These are phyloP conservation scores for Bassia scoparia DNA, from an alignment of 148 eudicot species.

Conservation along the genomic window DNA sequence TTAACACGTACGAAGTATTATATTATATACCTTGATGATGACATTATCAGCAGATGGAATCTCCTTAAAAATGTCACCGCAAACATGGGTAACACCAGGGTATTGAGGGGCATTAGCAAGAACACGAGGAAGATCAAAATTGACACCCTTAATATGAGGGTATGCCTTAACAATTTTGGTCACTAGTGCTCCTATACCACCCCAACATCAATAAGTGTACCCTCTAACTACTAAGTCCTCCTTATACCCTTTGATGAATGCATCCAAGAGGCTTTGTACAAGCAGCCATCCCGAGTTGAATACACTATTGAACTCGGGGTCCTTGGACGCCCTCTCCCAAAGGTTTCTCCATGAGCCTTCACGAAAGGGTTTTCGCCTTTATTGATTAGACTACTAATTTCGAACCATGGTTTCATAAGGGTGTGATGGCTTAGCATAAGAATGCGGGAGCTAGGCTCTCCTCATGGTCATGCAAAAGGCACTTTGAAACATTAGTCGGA, in stretches of 20 bases:
- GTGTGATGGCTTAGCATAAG: constrained; percentile 9
- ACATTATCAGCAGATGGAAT: constrained; percentile 37
- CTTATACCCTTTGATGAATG: constrained; percentile 23
- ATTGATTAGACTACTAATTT: constrained; percentile 24
- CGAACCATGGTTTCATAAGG: constrained; percentile 15
- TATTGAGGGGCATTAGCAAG: constrained; percentile 18
- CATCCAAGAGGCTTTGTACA: constrained; percentile 11
- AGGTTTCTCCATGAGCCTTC: constrained; percentile 26
- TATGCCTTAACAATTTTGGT: constrained; percentile 11
- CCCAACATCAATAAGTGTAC: constrained; percentile 43
- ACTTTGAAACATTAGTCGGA: constrained; percentile 28
- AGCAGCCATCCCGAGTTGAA: constrained; percentile 36
- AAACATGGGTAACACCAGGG: constrained; percentile 42
- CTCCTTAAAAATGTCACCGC: constrained; percentile 44
- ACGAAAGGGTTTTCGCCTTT: constrained; percentile 13
- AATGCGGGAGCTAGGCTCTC: constrained; percentile 30
- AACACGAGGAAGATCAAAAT: constrained; percentile 44
- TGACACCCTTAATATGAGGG: constrained; percentile 22
- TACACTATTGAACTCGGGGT: constrained; percentile 13
- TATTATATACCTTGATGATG: constrained; percentile 41
- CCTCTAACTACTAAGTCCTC: constrained; percentile 28
- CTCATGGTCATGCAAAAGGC: constrained; percentile 26
- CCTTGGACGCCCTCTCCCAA: constrained; percentile 25
- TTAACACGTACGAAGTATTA: too few species aligned
- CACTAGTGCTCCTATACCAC: constrained; percentile 36